These are phyloP conservation scores for Pestalotiopsis sp. DNA, from an alignment of 2,329 filamentous ascomycete genomes.

Conservation along the genomic window DNA sequence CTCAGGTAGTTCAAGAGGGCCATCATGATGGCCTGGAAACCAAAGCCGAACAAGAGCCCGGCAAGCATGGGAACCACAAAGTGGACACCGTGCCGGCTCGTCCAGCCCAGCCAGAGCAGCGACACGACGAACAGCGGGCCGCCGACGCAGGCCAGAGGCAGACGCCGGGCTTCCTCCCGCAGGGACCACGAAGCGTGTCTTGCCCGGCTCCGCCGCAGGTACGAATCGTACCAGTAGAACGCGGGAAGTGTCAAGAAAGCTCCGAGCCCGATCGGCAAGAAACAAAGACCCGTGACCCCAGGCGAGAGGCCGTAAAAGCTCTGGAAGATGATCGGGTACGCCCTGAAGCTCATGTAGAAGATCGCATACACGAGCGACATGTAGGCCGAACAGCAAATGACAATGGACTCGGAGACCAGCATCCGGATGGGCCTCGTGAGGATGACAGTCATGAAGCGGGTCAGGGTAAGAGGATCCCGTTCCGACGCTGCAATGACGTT, in stretches of 20 bases:
- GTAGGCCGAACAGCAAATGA: slow-evolving; percentile 70
- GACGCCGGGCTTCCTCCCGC: slow-evolving; percentile 67
- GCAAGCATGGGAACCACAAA: slow-evolving; percentile 38
- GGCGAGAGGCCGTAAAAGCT: slow-evolving; percentile 63
- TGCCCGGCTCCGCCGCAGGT: slow-evolving; percentile 55
- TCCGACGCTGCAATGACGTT: slow-evolving; percentile 62
- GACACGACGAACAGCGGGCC: slow-evolving; percentile 63
- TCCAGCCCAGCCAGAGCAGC: slow-evolving; percentile 66
- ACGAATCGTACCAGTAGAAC: slow-evolving; percentile 67
- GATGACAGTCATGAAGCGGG: slow-evolving; percentile 66
- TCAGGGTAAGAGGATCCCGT: slow-evolving; percentile 58
- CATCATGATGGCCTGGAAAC: slow-evolving; percentile 53
- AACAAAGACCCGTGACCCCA: slow-evolving; percentile 67
- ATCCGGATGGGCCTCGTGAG: slow-evolving; percentile 73
- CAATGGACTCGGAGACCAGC: slow-evolving; percentile 72
- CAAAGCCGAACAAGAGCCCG: neutral
- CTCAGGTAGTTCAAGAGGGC: slow-evolving; percentile 66
- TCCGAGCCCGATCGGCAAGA: slow-evolving; percentile 70
- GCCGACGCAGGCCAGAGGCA: slow-evolving; percentile 72
- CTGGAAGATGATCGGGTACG: slow-evolving; percentile 72
- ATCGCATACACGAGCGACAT: slow-evolving; percentile 70
- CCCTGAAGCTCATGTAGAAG: slow-evolving; percentile 75
- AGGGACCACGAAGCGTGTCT: slow-evolving; percentile 58
- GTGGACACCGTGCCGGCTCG: slow-evolving; percentile 43
- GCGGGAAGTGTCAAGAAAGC: slow-evolving; percentile 59